These are phyloP conservation scores for Venturia carpophila DNA, from an alignment of 2,329 filamentous ascomycete genomes.

Conservation along the genomic window DNA sequence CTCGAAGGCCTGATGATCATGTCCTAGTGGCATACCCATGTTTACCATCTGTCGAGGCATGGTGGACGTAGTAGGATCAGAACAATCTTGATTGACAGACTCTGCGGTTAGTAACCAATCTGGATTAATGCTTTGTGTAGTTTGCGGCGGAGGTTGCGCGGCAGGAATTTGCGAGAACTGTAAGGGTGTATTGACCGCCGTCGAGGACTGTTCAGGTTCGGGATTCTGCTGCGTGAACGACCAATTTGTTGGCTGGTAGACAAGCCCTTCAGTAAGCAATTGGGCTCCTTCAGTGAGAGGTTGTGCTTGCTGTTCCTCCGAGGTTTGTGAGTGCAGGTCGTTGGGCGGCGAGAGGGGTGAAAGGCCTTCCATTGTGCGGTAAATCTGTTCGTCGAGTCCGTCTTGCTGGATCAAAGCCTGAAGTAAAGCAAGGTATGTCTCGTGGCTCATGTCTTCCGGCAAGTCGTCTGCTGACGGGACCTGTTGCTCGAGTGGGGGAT, in stretches of 20 bases:
- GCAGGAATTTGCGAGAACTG: background rate
- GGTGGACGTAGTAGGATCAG: background rate
- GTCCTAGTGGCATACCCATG: background rate
- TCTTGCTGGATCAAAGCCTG: background rate
- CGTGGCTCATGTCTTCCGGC: background rate
- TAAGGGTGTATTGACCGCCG: background rate
- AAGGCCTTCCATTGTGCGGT: background rate
- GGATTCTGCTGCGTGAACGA: background rate
- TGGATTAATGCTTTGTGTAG: background rate
- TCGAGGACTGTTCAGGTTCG: background rate
- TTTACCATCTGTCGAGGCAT: background rate
- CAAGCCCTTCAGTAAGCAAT: background rate
- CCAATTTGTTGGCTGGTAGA: background rate
- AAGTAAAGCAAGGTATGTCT: background rate
- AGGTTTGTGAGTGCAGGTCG: background rate
- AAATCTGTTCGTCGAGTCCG: background rate
- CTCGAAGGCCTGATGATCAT: background rate
- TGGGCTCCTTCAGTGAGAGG: background rate
- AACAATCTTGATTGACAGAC: background rate
- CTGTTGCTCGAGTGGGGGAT: background rate
- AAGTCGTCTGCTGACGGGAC: background rate
- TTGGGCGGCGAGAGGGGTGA: background rate
- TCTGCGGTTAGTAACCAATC: background rate
- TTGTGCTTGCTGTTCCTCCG: background rate
- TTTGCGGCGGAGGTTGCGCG: background rate